phyloP scores from a whole-genome alignment of 345 rosid genomes.

The Salix arbutifolia region DNA sequence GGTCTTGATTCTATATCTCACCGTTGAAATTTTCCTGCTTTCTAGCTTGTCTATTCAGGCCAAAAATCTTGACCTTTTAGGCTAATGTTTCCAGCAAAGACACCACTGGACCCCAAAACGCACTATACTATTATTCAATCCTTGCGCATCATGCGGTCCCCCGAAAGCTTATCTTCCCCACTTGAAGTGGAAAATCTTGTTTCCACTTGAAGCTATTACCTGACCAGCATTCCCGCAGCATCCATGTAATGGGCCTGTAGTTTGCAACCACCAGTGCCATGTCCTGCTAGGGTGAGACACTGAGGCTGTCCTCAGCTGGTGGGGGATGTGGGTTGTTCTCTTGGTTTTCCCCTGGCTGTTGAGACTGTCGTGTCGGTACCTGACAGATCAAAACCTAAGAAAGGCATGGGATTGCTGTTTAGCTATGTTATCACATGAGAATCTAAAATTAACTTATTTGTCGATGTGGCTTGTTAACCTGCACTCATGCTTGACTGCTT shows the following conservation, averaged over 20 bases:
- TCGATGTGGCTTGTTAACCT: neutral
- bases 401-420: neutral
- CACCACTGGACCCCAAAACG: slow-evolving; percentile 10
- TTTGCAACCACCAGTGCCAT: neutral
- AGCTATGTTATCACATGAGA: neutral
- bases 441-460: neutral
- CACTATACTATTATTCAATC: neutral
- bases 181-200: slow-evolving; percentile 16
- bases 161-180: slow-evolving; percentile 11
- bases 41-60: neutral
- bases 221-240: neutral
- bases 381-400: neutral
- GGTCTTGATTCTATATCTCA: neutral
- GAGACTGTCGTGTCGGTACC: slow-evolving; percentile 8
- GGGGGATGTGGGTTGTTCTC: neutral
- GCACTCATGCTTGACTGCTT: neutral
- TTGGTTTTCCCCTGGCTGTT: neutral
- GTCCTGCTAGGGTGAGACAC: neutral
- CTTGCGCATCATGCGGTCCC: neutral
- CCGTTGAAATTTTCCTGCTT: neutral
- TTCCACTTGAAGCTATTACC: slow-evolving; percentile 4
- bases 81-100: neutral
- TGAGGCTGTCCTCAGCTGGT: neutral
- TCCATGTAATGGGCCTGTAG: neutral
- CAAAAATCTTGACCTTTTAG: slow-evolving; percentile 5